These are phyloP conservation scores for Amanita pallidorosea DNA, from an alignment of 768 basidiomycete species.

Conservation along the genomic window DNA sequence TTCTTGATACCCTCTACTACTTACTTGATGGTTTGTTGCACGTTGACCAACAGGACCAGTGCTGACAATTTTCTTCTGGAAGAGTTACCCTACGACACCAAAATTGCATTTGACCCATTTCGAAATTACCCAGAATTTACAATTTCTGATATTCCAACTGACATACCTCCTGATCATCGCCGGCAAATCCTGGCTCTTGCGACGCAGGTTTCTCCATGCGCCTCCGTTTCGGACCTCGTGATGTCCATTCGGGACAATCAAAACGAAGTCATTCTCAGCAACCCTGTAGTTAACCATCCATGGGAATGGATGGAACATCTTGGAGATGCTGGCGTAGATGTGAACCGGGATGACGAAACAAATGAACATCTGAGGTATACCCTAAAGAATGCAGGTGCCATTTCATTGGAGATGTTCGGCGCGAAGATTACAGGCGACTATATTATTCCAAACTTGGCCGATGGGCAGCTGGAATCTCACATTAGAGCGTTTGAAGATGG, in stretches of 20 bases:
- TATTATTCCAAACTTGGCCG: slow-evolving; percentile 20
- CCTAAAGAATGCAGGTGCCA: slow-evolving; percentile 57
- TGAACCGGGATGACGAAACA: slow-evolving; percentile 27
- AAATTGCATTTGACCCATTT: slow-evolving; percentile 50
- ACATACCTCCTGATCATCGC: slow-evolving; percentile 46
- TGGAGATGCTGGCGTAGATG: slow-evolving; percentile 41
- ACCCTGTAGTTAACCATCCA: slow-evolving; percentile 58
- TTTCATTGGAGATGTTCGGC: slow-evolving; percentile 64
- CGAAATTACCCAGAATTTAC: slow-evolving; percentile 47
- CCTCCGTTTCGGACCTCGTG: slow-evolving; percentile 45
- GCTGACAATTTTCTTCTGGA: not conserved
- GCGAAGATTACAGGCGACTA: slow-evolving; percentile 57
- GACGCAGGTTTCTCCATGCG: slow-evolving; percentile 38
- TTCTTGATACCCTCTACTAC: slow-evolving; percentile 68
- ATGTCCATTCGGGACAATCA: slow-evolving; percentile 44
- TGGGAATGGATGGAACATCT: slow-evolving; percentile 86
- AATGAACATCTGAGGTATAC: slow-evolving; percentile 22
- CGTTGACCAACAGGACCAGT: not conserved
- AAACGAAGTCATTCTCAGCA: slow-evolving; percentile 37
- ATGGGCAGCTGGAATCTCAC: slow-evolving; percentile 28
- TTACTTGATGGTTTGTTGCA: slow-evolving; percentile 53
- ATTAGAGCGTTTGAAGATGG: slow-evolving; percentile 59
- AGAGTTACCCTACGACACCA: slow-evolving; percentile 58
- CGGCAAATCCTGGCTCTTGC: slow-evolving; percentile 49
- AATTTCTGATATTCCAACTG: slow-evolving; percentile 39